Percentiles rank a stretch among this genome's conserved stretches.
phyloP scores from a whole-genome alignment of 1,284 basidiomycete genomes.

The Moesziomyces parantarcticus region DNA sequence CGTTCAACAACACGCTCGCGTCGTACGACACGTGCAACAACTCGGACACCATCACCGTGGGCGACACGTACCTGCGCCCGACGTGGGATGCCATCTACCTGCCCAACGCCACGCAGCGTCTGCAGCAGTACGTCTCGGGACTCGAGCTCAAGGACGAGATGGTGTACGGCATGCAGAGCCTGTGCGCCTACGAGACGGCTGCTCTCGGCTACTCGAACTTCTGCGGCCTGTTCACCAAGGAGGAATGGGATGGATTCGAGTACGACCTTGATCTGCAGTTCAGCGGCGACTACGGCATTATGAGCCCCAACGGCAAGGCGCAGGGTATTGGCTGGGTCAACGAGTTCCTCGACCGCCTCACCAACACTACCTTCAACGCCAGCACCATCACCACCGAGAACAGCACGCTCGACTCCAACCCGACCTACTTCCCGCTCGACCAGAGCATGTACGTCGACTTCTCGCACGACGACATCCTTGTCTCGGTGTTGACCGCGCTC shows the following conservation, averaged over 20 bases:
- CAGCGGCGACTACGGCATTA: slow-evolving; percentile 76
- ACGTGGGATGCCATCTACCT: slow-evolving; percentile 69
- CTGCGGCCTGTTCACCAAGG: slow-evolving; percentile 85
- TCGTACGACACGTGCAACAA: slow-evolving; percentile 76
- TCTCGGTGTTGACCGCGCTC: slow-evolving; percentile 59
- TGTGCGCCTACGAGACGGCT: slow-evolving; percentile 68
- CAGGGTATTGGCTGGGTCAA: slow-evolving; percentile 83
- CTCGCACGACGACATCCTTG: slow-evolving; percentile 59
- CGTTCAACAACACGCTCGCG: slow-evolving; percentile 83
- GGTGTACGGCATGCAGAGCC: slow-evolving; percentile 55
- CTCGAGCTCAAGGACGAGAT: slow-evolving; percentile 69
- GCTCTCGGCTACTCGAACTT: slow-evolving; percentile 71
- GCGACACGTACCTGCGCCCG: slow-evolving; percentile 70
- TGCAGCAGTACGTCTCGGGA: slow-evolving; percentile 52
- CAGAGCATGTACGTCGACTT: slow-evolving; percentile 64
- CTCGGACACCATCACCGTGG: slow-evolving; percentile 73
- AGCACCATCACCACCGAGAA: slow-evolving; percentile 58
- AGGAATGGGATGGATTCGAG: slow-evolving; percentile 85
- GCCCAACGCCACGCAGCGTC: slow-evolving; percentile 42
- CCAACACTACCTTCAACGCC: slow-evolving; percentile 36
- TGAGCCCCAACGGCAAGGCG: slow-evolving; percentile 80
- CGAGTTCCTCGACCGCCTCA: slow-evolving; percentile 63
- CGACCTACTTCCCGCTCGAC: slow-evolving; percentile 59
- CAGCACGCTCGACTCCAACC: slow-evolving; percentile 49
- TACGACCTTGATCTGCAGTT: slow-evolving; percentile 72